Conservation (phyloP, 2,329 filamentous ascomycete species). For the Diaporthe capsici region DNA sequence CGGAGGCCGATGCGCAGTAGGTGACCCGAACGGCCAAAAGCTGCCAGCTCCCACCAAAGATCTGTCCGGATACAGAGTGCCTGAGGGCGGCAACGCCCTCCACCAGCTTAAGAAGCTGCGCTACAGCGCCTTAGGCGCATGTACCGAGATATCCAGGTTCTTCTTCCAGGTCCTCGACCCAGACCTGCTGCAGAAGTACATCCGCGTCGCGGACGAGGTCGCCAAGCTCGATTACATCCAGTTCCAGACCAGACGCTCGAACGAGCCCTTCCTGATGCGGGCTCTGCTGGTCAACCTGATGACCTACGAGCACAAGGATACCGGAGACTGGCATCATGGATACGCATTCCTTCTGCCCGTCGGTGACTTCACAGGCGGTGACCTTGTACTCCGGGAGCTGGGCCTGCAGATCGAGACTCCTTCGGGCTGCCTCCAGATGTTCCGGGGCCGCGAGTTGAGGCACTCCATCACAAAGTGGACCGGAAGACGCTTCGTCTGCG, state of each 20-base stretch:
- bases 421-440: slow-evolving; percentile 4
- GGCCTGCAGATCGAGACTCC: slow-evolving; percentile 13
- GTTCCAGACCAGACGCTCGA: neutral
- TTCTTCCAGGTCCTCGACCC: slow-evolving; percentile 1
- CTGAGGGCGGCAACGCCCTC: no score
- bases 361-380: neutral
- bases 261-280: neutral
- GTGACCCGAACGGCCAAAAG: neutral
- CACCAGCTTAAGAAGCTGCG: neutral
- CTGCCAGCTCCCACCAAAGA: neutral
- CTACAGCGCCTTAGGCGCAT: neutral
- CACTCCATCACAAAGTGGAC: slow-evolving; percentile 15
- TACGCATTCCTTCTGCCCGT: neutral
- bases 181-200: neutral
- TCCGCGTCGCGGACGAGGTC: neutral
- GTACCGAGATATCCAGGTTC: slow-evolving; percentile 1
- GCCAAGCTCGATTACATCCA: no score
- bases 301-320: slow-evolving; percentile 15
- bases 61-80: no score
- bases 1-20: neutral
- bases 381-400: slow-evolving; percentile 11
- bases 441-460: neutral
- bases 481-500: slow-evolving; percentile 2
- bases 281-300: slow-evolving; percentile 15
- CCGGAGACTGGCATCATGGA: slow-evolving; percentile 16